Evolutionary conservation across 2,329 filamentous ascomycete species (phyloP), one percentile per base, ranked within the genome.

Genomic region (Aspergillus hortae): DNA sequence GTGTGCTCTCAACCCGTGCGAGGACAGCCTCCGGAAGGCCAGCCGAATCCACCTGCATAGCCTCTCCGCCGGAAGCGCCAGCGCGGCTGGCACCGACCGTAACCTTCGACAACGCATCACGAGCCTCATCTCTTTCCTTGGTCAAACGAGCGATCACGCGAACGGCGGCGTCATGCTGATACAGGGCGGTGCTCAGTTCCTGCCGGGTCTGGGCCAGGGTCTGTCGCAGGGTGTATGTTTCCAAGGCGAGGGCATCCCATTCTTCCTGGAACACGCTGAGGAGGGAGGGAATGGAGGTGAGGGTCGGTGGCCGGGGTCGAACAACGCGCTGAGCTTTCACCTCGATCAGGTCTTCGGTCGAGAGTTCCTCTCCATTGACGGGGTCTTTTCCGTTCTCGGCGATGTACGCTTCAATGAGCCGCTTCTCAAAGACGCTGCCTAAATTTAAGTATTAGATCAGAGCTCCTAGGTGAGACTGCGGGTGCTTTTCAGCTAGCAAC

Each of bases 141-240:
- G 89, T 88, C 69, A 99, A 70, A 44, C 92, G 84, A 59, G 91
- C 91, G 73, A 99, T 96, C 45, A 99, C 94, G 57, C 94, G 83
- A 46, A 95, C 86, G n/a, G 94, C 94, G 2, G 94, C 92, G 78
- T 99, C 94, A 64, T 97, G 90, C 74, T 97, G 92, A 74, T 99
- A 99, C 21, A 99, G 80, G 0, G 94, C 90, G 1, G 90, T 94
- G 51, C 90, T 90, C 51, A 99, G 83, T 77, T 99, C 94, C 74
- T 96, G 92, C 59, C 92, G 82, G 40, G 92, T 95, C 69, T 95
- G 89, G 47, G 87, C 82, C 56, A 99, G 79, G 68, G 96, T 90
- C 71, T 96, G 89, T 74, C 89, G 88, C 54, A 97, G 77, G 61
- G 90, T 94, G 71, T 91, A 96, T 46, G 90, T 89, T 75, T 99